A percentile compares a stretch with the other conserved stretches of the same genome.
Conservation (phyloP, 2,329 filamentous ascomycete species). For the Fonsecaea pedrosoi region DNA sequence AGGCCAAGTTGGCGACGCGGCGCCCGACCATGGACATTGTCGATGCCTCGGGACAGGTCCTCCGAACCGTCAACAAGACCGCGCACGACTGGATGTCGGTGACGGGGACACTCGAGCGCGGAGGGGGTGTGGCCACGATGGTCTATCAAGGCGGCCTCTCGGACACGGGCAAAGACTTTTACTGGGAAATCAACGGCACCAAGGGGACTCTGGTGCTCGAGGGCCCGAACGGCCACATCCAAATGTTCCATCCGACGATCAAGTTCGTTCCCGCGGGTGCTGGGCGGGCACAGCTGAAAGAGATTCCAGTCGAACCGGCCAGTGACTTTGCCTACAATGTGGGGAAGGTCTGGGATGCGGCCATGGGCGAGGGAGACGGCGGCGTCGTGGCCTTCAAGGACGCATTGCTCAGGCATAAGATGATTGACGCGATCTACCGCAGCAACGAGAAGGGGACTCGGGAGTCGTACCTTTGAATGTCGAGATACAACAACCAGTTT, state of each 20-base stretch:
- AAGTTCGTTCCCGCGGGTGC: conserved; percentile 24
- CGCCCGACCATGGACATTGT: conserved; percentile 23
- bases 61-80: conserved; percentile 29
- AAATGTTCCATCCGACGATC: conserved; percentile 35
- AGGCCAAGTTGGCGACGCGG: conserved; percentile 26
- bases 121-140: conserved; percentile 24
- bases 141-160: conserved; percentile 27
- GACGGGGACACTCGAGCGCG: conserved; percentile 21
- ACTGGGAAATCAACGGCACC: conserved; percentile 37
- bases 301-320: conserved; percentile 21
- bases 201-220: conserved; percentile 35
- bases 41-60: conserved; percentile 15
- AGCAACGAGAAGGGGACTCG: conserved; percentile 31
- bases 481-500: too few species aligned
- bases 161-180: conserved; percentile 27
- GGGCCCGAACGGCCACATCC: conserved; percentile 25
- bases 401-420: conserved; percentile 31
- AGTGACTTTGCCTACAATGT: conserved; percentile 32
- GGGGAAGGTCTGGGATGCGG: conserved; percentile 34
- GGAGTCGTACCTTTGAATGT: conserved; percentile 29
- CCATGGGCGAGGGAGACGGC: conserved; percentile 29
- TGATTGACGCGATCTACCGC: conserved; percentile 37
- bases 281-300: conserved; percentile 19
- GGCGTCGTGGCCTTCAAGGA: conserved; percentile 32
- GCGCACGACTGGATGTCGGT: conserved; percentile 34